Evolutionary conservation across 129 eudicot genomes (phyloP), one percentile per base, ranked within the genome.

Genomic region (Gnaphalium uliginosum): DNA sequence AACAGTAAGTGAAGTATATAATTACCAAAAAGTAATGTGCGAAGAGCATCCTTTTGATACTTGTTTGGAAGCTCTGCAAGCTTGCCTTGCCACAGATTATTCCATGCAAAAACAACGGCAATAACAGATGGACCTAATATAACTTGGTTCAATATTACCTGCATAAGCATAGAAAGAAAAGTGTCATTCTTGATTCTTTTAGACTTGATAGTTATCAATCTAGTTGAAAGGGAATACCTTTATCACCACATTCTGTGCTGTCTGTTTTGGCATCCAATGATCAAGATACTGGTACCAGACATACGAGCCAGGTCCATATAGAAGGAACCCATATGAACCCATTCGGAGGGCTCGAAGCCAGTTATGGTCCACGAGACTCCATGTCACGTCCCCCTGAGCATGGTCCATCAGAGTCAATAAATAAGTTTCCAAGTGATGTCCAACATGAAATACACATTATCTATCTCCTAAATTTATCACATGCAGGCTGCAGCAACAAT

Each of bases 31-130:
- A 88, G 77, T 57, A 93, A 77, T 4, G 96, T 87, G 8, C 83
- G 96, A 71, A 93, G 91, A 27, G 96, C 96, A 70, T 93, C 96
- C 57, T 81, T 93, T 81, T 81, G 84, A 67, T 93, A 93, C 81
- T 93, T 93, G 1, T 80, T 74, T 57, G 98, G 98, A 85, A 93
- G 98, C 86, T 93, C 96, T n/a, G 86, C 58, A 11, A 90, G 83
- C 86, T 88, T 93, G 68, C 98, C 92, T 78, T 32, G 96, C 98
- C 98, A 93, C 71, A 93, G 66, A 74, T 90, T 88, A 82, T 93
- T 93, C 98, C 98, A 93, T 35, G 98, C 98, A 82, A 93, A 93
- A 59, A 90, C 83, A 57, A 93, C 91, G 72, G 91, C 96, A 78
- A 93, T 93, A 23, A 93, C 98, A 35, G 74, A 30, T 66, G 98